Evolutionary conservation across 2,329 filamentous ascomycete genomes (phyloP).

Genomic region (Proliferodiscus dingleyae): DNA sequence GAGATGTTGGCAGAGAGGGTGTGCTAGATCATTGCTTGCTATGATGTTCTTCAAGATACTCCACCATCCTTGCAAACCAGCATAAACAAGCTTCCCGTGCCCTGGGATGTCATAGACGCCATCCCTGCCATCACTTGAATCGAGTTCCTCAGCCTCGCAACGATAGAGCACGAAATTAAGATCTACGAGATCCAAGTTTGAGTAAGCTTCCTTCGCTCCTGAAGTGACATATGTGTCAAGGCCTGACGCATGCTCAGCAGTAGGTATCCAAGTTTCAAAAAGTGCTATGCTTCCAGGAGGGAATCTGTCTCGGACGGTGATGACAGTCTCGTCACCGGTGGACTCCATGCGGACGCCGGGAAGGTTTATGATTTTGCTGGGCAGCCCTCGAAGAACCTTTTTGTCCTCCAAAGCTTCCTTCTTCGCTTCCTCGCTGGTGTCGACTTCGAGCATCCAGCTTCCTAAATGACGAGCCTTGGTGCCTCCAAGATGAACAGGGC

Average conservation of each 20-base stretch:
- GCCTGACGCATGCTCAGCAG: constrained; percentile 75
- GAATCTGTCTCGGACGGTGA: constrained; percentile 77
- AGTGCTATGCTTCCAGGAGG: constrained; percentile 91
- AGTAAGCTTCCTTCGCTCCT: constrained; percentile 74
- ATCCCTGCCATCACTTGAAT: constrained; percentile 72
- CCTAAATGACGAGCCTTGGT: constrained; percentile 83
- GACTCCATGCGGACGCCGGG: constrained; percentile 68
- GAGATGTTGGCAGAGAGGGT: constrained; percentile 89
- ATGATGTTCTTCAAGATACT: constrained; percentile 83
- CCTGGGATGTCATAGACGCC: constrained; percentile 87
- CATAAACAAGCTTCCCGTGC: constrained; percentile 82
- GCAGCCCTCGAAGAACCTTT: constrained; percentile 72
- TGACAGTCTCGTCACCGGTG: constrained; percentile 69
- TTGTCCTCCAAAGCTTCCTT: constrained; percentile 63
- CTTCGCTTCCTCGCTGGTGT: constrained; percentile 66
- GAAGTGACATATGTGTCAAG: constrained; percentile 83
- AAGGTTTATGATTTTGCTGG: constrained; percentile 71
- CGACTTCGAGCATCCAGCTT: constrained; percentile 88
- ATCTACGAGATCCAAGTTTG: constrained; percentile 68
- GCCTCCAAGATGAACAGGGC: constrained; percentile 72
- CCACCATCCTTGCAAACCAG: constrained; percentile 98
- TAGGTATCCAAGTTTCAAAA: constrained; percentile 93
- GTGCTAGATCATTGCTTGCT: constrained; percentile 82
- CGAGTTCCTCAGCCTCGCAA: constrained; percentile 82
- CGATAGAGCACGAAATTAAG: constrained; percentile 90